These are phyloP conservation scores for Asterophora lycoperdoides DNA, from an alignment of 768 basidiomycete genomes.

Conservation along the genomic window DNA sequence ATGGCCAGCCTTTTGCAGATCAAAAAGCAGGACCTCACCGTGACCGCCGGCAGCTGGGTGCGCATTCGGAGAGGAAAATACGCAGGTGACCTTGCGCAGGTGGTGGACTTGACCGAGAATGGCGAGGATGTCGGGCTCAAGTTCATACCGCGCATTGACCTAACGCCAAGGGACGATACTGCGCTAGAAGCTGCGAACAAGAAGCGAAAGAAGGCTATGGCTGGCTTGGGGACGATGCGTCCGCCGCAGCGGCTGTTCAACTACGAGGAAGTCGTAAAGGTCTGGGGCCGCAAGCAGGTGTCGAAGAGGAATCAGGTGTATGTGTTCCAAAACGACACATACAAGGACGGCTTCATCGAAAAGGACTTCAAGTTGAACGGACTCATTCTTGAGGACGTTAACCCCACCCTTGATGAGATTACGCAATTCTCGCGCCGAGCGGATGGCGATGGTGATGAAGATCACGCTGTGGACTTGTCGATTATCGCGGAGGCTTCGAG, in stretches of 20 bases:
- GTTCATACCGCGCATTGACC: slow-evolving; percentile 96
- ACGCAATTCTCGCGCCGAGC: slow-evolving; percentile 79
- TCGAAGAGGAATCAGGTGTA: slow-evolving; percentile 70
- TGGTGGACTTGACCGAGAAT: slow-evolving; percentile 90
- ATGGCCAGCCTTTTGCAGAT: slow-evolving; percentile 96
- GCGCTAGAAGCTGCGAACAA: slow-evolving; percentile 59
- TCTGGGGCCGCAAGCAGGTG: slow-evolving; percentile 76
- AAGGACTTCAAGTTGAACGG: slow-evolving; percentile 88
- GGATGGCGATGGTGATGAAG: slow-evolving; percentile 58
- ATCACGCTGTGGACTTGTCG: slow-evolving; percentile 76
- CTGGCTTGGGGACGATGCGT: slow-evolving; percentile 55
- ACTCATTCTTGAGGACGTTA: slow-evolving; percentile 81
- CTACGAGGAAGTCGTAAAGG: slow-evolving; percentile 85
- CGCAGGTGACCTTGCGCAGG: slow-evolving; percentile 91
- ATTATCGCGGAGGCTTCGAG: slow-evolving; percentile 90
- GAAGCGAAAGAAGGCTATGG: slow-evolving; percentile 64
- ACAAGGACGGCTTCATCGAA: slow-evolving; percentile 91
- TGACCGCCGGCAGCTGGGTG: slow-evolving; percentile 90
- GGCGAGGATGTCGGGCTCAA: slow-evolving; percentile 90
- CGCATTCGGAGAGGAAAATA: slow-evolving; percentile 93
- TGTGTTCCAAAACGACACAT: slow-evolving; percentile 91
- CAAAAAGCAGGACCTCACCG: slow-evolving; percentile 86
- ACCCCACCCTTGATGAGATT: slow-evolving; percentile 95
- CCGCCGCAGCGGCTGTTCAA: slow-evolving; percentile 94
- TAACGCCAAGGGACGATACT: slow-evolving; percentile 82